These are phyloP conservation scores for barrel medic (Medicago truncatula) DNA, from an alignment of 306 rosid species.

Conservation along the genomic window MtrunA17r5.0-ANR NC_053044.1:56904001-56904500, in stretches of 20 bases:
- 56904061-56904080: background rate
- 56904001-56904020: constrained; percentile 3
- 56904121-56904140: constrained; percentile 6
- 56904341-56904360: background rate
- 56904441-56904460: constrained; percentile 2
- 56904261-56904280: no score
- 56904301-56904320: no score
- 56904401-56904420: background rate
- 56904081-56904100: constrained; percentile 2
- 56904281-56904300: no score
- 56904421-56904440: background rate
- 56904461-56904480: constrained; percentile 8
- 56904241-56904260: background rate
- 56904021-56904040: background rate
- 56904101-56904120: constrained; percentile 1
- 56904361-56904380: background rate
- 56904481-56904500: background rate
- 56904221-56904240: constrained; percentile 3
- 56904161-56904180: constrained; percentile 5
- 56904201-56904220: constrained; percentile 4
- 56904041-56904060: background rate
- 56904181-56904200: constrained; percentile 16
- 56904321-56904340: background rate
- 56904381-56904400: constrained; percentile 18
- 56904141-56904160: constrained; percentile 22